A percentile compares a stretch with the other conserved stretches of the same genome.
These are phyloP conservation scores for Theobroma grandiflorum DNA, from an alignment of 441 rosid genomes.

Conservation along the genomic window DNA sequence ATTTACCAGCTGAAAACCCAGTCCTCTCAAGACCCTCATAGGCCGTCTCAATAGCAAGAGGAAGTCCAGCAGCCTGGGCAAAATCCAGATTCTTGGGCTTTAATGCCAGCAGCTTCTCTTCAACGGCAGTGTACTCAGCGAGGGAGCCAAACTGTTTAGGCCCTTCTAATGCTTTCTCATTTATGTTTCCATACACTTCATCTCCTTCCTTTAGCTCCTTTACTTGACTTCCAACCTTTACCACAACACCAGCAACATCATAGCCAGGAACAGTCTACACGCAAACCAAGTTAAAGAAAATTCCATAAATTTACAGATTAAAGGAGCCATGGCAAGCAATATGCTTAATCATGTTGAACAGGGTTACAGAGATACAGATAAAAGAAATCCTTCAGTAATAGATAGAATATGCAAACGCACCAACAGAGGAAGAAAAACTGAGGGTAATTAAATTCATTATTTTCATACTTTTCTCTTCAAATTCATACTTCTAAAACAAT, in stretches of 20 bases:
- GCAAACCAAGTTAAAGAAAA: constrained; percentile 20
- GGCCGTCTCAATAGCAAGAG: constrained; percentile 86
- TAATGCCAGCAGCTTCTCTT: constrained; percentile 80
- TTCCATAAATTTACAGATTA: background rate
- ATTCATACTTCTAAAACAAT: background rate
- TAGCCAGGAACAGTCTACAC: constrained; percentile 92
- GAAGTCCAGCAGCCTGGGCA: constrained; percentile 84
- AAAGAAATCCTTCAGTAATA: background rate
- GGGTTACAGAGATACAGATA: background rate
- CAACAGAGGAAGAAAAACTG: background rate
- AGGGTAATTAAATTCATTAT: background rate
- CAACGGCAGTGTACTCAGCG: constrained; percentile 82
- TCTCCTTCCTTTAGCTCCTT: constrained; percentile 81
- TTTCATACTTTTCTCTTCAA: background rate
- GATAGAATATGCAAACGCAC: background rate
- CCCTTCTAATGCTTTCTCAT: constrained; percentile 91
- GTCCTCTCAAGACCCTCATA: constrained; percentile 87
- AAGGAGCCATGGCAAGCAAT: background rate
- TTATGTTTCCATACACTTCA: constrained; percentile 83
- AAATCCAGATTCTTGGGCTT: constrained; percentile 88
- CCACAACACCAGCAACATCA: constrained; percentile 92
- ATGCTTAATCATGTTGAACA: background rate
- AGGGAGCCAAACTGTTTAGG: constrained; percentile 92
- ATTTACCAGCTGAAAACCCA: constrained; percentile 79
- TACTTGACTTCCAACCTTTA: constrained; percentile 74